Base-by-base conservation (phyloP, 2,329 filamentous ascomycete species). In the Neophaeococcomyces mojaviensis region DNA sequence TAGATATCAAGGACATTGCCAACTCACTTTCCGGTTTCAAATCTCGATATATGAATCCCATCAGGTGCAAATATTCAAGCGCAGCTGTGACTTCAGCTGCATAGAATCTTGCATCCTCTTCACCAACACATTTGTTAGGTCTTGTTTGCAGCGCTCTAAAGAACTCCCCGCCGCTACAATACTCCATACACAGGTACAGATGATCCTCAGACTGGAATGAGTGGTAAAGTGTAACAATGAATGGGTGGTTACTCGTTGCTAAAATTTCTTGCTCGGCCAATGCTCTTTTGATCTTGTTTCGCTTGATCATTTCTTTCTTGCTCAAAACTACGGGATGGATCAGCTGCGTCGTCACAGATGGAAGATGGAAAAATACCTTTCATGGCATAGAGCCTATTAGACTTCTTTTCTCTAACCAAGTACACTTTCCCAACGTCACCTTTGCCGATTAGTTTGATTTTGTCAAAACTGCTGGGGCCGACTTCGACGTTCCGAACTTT, bases 231-330 rank as follows among this genome's bases (percentile, higher is more conserved):
- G 92, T 98, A 52, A 98, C 92, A 62, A 98, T 98, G 66, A 98
- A 98, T 0, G 92, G 92, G 61, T 98, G 92, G 59, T 98, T 98
- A 73, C 90, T 97, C 34, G 92, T 98, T 7, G 92, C 92, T 44
- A 98, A 73, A 55, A 98, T 98, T 67, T 98, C 92, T 64, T 97
- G 92, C 69, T 98, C 92, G 31, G 92, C 92, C 57, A 98, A 75
- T 12, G 92, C 92, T 62, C 92, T 82, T 77, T 98, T 98, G 71
- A 98, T 98, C 77, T 98, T 98, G 75, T 98, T 98, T 48, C 92
- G 85, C 73, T 98, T 98, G 68, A 98, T 98, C 92, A 98, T 98
- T 68, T 98, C 92, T 74, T 97, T 96, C 70, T 98, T 98, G 76
- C 89, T 97, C 67, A 98, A 65, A 4, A 98, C 92, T 97, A 62